Evolutionary conservation across 306 rosid genomes (phyloP), one percentile per base, ranked within the genome.

Genomic region (Acacia acuminata): DNA sequence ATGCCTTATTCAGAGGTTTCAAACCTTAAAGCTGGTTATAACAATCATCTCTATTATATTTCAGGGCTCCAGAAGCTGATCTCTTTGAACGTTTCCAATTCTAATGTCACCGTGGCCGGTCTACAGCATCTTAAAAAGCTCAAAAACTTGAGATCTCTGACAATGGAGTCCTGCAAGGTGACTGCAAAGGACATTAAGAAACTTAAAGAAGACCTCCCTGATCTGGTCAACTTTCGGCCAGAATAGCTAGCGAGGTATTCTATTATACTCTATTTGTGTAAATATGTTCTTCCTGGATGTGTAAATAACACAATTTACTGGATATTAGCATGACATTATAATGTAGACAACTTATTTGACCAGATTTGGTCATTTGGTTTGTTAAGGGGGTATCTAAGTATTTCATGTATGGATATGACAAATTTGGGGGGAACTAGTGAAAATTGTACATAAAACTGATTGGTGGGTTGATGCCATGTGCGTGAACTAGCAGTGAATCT

Each of bases 101-200:
- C 94, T 71, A 88, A 92, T 9, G 84, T 96, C 81, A 92, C 98
- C 75, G 82, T 68, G 58, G 67, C 89, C 0, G 99, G 99, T 56
- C 89, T 96, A 60, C 87, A 84, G 45, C 96, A 96, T 87, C 85
- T 96, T 89, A 96, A 81, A 82, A 84, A 89, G 43, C 91, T 96
- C 55, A 93, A 90, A 88, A 92, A 86, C 86, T 85, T 96, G 86
- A 92, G 94, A 81, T 93, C 96, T 45, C 86, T 96, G 81, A 91
- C 98, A 7, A 85, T 96, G 81, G 99, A 96, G 82, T 88, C 92
- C 66, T 96, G 97, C 83, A 91, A 89, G 91, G 97, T 96, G 71
- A 85, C 96, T 27, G 92, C 89, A 67, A 86, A 80, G n/a, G 97
- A 93, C 76, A 88, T 94, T 30, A 93, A 83, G 92, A 92, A 87